These are phyloP conservation scores for Gonium pectorale DNA, from an alignment of 139 green algal species.

Conservation along the genomic window DNA sequence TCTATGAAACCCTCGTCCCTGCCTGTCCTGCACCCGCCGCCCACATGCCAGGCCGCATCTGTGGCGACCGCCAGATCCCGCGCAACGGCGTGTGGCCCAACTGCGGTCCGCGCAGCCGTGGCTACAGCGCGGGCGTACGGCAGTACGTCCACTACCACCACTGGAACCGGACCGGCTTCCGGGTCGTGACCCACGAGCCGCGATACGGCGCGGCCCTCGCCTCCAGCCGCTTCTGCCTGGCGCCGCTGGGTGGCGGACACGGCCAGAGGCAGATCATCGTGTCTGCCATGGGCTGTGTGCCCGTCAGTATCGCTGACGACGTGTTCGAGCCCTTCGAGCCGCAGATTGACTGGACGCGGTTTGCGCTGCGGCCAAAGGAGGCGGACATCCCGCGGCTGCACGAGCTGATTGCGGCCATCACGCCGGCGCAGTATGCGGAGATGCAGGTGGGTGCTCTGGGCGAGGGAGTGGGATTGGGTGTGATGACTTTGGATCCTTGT, in stretches of 20 bases:
- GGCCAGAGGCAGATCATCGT: constrained; percentile 54
- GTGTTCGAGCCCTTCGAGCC: constrained; percentile 57
- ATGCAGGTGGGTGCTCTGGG: constrained; percentile 31
- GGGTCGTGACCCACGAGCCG: constrained; percentile 1
- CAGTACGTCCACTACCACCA: constrained; percentile 48
- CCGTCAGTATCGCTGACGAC: constrained; percentile 46
- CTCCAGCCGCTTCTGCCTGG: constrained; percentile 29
- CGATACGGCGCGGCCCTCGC: neutral
- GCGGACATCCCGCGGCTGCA: constrained; percentile 36
- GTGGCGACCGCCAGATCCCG: constrained; percentile 1
- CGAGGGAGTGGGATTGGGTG: neutral
- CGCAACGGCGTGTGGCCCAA: constrained; percentile 28
- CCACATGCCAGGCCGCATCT: constrained; percentile 15
- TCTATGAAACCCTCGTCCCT: too few species aligned
- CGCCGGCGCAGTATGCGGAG: neutral
- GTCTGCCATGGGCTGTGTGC: constrained; percentile 54
- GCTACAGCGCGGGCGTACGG: constrained; percentile 44
- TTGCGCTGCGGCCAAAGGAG: constrained; percentile 7
- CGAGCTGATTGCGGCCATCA: constrained; percentile 4
- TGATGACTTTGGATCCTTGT: too few species aligned
- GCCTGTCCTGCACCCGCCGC: too few species aligned
- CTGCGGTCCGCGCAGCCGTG: constrained; percentile 6
- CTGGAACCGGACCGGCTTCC: constrained; percentile 53
- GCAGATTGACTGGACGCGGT: constrained; percentile 36
- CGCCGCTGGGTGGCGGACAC: constrained; percentile 46